These are phyloP conservation scores for Flaveria robusta DNA, from an alignment of 129 eudicot species.

Conservation along the genomic window DNA sequence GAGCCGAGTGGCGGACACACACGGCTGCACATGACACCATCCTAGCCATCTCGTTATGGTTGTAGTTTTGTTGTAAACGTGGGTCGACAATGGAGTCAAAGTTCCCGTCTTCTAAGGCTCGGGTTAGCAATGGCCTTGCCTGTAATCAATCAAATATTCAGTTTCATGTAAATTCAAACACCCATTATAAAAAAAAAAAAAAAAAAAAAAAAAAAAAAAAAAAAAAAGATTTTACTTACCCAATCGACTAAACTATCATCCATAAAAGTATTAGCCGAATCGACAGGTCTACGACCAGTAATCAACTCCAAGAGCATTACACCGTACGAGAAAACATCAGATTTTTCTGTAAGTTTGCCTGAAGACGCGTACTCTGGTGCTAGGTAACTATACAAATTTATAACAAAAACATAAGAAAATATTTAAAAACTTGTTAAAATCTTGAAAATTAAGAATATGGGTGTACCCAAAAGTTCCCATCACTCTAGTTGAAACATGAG, in stretches of 20 bases:
- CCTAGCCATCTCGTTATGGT: constrained; percentile 16
- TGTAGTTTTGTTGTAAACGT: constrained; percentile 46
- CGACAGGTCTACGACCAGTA: neutral
- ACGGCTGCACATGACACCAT: constrained; percentile 20
- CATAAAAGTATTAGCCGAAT: constrained; percentile 15
- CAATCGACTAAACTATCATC: constrained; percentile 18
- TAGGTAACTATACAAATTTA: neutral
- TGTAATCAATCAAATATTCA: constrained; percentile 24
- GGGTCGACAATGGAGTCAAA: constrained; percentile 67
- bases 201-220: no score
- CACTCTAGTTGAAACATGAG: constrained; percentile 18
- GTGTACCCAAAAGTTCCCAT: constrained; percentile 22
- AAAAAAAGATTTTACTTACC: neutral
- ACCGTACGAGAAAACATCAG: constrained; percentile 5
- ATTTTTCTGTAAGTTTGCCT: constrained; percentile 18
- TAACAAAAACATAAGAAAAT: neutral
- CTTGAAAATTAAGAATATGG: neutral
- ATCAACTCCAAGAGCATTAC: constrained; percentile 21
- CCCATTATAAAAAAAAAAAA: no score
- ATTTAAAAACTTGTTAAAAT: neutral
- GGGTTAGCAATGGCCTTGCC: constrained; percentile 92
- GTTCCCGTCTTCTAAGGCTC: constrained; percentile 75
- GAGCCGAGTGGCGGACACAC: constrained; percentile 19
- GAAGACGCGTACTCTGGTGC: constrained; percentile 16
- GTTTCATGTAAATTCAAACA: neutral